Evolutionary conservation across 768 basidiomycete genomes (phyloP), one percentile per base, ranked within the genome.

Genomic region (Chalciporus piperatus): DNA sequence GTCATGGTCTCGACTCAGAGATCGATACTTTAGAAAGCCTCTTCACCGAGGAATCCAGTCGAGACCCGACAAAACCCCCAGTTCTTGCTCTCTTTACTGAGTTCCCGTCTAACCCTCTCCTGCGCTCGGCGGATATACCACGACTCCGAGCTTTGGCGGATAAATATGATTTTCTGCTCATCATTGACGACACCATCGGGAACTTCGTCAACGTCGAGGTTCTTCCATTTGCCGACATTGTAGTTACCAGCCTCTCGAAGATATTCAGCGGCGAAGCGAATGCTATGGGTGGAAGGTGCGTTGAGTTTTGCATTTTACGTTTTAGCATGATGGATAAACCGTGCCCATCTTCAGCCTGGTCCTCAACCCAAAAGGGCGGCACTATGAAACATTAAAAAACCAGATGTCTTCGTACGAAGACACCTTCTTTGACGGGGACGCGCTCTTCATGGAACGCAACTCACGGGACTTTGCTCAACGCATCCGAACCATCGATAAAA

Each of bases 371-470:
- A 73, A 78, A 60, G 76, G 84, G 7, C 80, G 77, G 4, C 79
- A 89, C 62, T 95, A 96, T 65, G 45, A 70, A 0, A 53, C 71
- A 1, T 79, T 99, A 42, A 92, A 89, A 61, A 62, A 71, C 0
- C 71, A 82, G 42, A 73, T 92, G 60, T 62, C 70, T 8, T 72
- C 67, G 6, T 98, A 84, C 68, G 91, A 96, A 66, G 95, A 99
- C 64, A 72, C 74, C 20, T 98, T 92, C 72, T 98, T 87, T 58
- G 78, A 82, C 62, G 90, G 94, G 66, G 96, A 99, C 63, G 93
- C 91, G 38, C 83, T 98, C 50, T 96, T 85, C 76, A 89, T 99
- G 89, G 96, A 99, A 66, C 89, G 95, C 58, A 99, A 99, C 72
- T 98, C 96, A 16, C 90, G 96, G 45, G 86, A 97, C 71, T 98